Evolutionary conservation across 352 stramenopile genomes (phyloP), one percentile per base, ranked within the genome.

Genomic region (Albugo candida): DNA sequence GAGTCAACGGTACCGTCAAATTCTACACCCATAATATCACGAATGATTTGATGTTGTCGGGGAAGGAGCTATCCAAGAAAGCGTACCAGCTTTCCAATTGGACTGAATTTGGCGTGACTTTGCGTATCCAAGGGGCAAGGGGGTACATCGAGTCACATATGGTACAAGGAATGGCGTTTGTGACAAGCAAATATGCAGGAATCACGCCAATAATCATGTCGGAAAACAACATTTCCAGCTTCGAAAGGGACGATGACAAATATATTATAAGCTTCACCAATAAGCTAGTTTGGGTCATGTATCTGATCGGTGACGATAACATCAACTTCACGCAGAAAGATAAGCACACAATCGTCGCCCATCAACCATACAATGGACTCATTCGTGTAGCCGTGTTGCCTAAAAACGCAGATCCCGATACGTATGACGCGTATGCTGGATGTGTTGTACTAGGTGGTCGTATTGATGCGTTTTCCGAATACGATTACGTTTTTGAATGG

Each of bases 111-210:
- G 74, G 74, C 16, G 63, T 64, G 18, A 77, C 66, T 12, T 40
- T 87, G 3, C 63, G 57, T n/a, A 70, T 70, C n/a, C 47, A 48
- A n/a, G 53, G 13, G 18, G 38, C 3, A 43, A 8, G 3, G 17
- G 41, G 37, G 38, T 40, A 51, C 4, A 45, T 88, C 0, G 64
- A 70, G 24, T 62, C 63, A 10, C 64, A 47, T 41, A 56, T 82
- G 36, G 67, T 85, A 38, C 81, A 58, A 20, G 76, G 70, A 36
- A 88, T 88, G 76, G 61, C 70, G 19, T 88, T 68, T 52, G 72
- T 83, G 48, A 76, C 65, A 2, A 52, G 65, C 14, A 75, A 47
- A 13, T 84, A 83, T 48, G 48, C 61, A 24, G 43, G 55, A 12
- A 63, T 88, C 31, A 72, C 64, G 14, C 76, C 72, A 14, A 57